Percentiles rank a stretch among this genome's conserved stretches.
Conservation (phyloP, 306 rosid species). For the Lathyrus sativus region DNA sequence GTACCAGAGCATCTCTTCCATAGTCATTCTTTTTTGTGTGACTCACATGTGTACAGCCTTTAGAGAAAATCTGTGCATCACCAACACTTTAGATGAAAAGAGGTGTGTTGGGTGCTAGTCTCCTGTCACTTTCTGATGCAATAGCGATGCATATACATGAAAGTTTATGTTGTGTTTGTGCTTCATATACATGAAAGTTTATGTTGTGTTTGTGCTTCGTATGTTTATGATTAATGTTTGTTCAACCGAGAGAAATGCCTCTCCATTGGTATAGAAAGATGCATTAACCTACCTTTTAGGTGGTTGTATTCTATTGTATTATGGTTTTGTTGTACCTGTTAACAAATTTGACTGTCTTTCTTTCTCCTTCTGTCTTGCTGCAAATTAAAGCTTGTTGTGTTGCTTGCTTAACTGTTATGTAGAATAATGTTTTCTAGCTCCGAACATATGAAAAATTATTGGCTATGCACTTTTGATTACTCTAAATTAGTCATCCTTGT, state of each 20-base stretch:
- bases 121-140: no score
- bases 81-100: no score
- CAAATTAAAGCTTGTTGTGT: conserved; percentile 29
- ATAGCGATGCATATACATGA: no score
- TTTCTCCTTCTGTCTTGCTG: conserved; percentile 2
- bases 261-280: conserved; percentile 24
- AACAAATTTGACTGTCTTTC: background rate
- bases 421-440: background rate
- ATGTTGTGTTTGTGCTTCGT: no score
- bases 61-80: conserved; percentile 22
- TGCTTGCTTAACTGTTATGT: conserved; percentile 28
- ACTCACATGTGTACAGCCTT: conserved; percentile 37
- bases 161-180: no score
- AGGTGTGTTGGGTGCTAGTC: no score
- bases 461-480: no score
- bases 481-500: no score
- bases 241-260: conserved; percentile 24
- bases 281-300: conserved; percentile 7
- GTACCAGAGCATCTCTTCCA: conserved; percentile 51
- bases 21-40: conserved; percentile 28
- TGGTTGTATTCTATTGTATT: conserved; percentile 3
- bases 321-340: conserved; percentile 34
- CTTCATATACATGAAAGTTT: no score
- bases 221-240: conserved; percentile 31
- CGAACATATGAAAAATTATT: background rate